Base-by-base conservation (phyloP, 2,329 filamentous ascomycete species). In the Pleomassaria siparia region DNA sequence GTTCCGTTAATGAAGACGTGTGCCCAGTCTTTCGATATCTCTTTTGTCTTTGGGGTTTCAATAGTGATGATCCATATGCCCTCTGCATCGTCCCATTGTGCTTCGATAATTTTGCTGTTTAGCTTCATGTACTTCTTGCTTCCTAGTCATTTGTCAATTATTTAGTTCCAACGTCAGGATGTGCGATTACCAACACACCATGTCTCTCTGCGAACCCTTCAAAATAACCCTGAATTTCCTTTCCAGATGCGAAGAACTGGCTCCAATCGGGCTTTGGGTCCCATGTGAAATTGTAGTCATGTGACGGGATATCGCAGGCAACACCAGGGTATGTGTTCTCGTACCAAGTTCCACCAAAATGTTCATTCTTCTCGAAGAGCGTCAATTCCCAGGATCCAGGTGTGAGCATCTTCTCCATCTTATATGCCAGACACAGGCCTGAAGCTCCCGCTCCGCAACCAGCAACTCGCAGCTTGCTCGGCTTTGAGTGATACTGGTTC, bases 161-260 rank as follows among this genome's bases (percentile, higher is more conserved):
- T 40, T 4, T 13, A 9, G 21, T 43, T 3, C 10, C 36, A 36
- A 26, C 11, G 13, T 29, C 16, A 16, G 4, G n/a, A 21, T 16
- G 1, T 24, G 12, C 18, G 15, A 15, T 16, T 43, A 15, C 18
- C 15, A 24, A 84, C 1, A 88, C 80, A 44, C 83, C 76, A 62
- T 88, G 79, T 55, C 88, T 86, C 7, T 72, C 72, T 56, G 70
- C 74, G 22, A 78, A 73, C 50, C 72, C 72, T 50, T 76, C 65
- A 1, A 79, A 66, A 53, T 79, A 79, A 25, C 68, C 64, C 67
- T 70, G 73, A 47, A 76, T 49, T 16, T 49, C 46, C 20, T 39
- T 22, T 5, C 30, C 26, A 25, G 20, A 33, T 22, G 46, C 44
- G 26, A 45, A 49, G 40, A 40, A 50, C 20, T 21, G 61, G 10